A percentile compares a stretch with the other conserved stretches of the same genome.
phyloP scores from a whole-genome alignment of 345 rosid genomes.

The Pistacia integerrima region DNA sequence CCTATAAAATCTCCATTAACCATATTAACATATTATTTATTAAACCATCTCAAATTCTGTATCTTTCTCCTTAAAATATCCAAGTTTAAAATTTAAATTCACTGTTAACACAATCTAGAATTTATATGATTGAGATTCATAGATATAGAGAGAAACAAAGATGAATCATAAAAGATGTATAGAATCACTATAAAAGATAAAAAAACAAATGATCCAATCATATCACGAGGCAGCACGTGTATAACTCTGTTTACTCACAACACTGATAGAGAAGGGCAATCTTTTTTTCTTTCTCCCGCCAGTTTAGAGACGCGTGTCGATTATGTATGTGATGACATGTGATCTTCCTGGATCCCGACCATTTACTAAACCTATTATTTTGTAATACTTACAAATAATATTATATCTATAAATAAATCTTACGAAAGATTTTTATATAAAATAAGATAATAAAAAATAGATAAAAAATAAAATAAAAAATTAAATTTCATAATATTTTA shows the following conservation, averaged over 20 bases:
- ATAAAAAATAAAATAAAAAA: no score
- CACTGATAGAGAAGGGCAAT: neutral
- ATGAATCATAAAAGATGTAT: conserved; percentile 13
- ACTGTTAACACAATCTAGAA: neutral
- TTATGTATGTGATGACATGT: no score
- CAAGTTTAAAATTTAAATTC: neutral
- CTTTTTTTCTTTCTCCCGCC: neutral
- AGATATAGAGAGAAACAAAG: neutral
- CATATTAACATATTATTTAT: neutral
- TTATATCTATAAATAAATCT: no score
- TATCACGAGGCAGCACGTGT: conserved; percentile 25
- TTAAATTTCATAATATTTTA: no score
- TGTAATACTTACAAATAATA: no score
- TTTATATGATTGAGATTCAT: neutral
- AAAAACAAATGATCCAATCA: neutral
- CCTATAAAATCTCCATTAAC: neutral
- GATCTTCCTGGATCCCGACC: no score
- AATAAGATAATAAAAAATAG: no score
- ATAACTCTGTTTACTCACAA: neutral
- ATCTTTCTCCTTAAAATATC: neutral
- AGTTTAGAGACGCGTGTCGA: no score
- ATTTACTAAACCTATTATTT: no score
- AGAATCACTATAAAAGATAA: neutral
- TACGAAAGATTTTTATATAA: no score
- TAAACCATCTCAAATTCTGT: neutral